Evolutionary conservation across 2,329 filamentous ascomycete genomes (phyloP).

Genomic region (Penicillium sp.): DNA sequence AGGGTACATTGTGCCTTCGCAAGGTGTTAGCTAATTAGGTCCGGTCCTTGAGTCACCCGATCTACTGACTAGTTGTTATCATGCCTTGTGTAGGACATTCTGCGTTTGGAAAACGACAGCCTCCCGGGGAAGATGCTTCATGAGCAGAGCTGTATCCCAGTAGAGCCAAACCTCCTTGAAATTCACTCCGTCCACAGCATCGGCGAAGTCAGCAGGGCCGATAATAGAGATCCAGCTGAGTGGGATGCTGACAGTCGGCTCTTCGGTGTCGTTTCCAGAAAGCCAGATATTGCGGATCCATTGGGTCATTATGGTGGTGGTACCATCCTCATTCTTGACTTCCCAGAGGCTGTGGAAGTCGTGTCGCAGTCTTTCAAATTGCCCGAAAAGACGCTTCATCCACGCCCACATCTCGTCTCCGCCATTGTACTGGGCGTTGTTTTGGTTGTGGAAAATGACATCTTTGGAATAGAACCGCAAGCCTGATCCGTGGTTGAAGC

Average conservation of each 20-base stretch:
- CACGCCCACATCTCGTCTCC: constrained; percentile 13
- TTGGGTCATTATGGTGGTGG: constrained; percentile 3
- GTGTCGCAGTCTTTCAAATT: constrained; percentile 9
- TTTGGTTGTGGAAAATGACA: constrained; percentile 8
- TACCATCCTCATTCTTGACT: constrained; percentile 6
- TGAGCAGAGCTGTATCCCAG: constrained; percentile 6
- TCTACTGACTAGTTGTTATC: too few relatives aligned
- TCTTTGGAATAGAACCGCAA: constrained; percentile 6
- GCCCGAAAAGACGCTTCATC: constrained; percentile 14
- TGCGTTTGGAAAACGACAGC: constrained; percentile 5
- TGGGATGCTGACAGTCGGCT: constrained; percentile 6
- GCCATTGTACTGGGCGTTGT: constrained; percentile 12
- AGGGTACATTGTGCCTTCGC: too few relatives aligned
- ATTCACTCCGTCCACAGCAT: constrained; percentile 3
- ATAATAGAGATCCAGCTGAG: constrained; percentile 6
- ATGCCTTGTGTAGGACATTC: too few relatives aligned
- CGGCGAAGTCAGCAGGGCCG: constrained; percentile 2
- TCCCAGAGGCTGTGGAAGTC: constrained; percentile 7
- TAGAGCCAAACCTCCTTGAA: constrained; percentile 9
- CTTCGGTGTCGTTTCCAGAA: constrained; percentile 1
- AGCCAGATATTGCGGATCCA: constrained; percentile 8
- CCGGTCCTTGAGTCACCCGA: too few relatives aligned
- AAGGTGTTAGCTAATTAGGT: too few relatives aligned
- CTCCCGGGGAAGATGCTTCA: constrained; percentile 1
- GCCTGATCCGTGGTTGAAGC: constrained; percentile 10